phyloP scores from a whole-genome alignment of 352 stramenopile species.

The Globisporangium nagaii region DNA sequence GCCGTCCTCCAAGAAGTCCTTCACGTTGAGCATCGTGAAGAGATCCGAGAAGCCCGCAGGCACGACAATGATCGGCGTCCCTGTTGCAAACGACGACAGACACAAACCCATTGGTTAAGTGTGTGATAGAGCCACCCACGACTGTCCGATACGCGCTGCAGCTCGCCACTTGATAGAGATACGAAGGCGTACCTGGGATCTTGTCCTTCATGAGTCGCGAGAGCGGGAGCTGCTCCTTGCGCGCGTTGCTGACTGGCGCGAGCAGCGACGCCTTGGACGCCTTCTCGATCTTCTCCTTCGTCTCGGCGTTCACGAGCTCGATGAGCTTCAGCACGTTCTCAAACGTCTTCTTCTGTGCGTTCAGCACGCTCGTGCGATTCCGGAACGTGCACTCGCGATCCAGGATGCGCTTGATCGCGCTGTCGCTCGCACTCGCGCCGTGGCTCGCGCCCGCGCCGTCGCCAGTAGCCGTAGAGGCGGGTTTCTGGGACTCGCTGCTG shows the following conservation, averaged over 20 bases:
- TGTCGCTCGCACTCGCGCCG: constrained; percentile 21
- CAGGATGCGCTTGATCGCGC: constrained; percentile 52
- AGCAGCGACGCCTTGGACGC: constrained; percentile 61
- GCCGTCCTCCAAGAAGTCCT: constrained; percentile 84
- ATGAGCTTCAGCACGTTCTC: constrained; percentile 78
- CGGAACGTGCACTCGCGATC: constrained; percentile 64
- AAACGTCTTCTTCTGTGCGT: constrained; percentile 77
- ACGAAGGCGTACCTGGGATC: constrained; percentile 59
- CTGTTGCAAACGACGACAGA: constrained; percentile 14
- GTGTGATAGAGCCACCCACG: too few relatives aligned
- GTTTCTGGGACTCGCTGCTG: constrained; percentile 25
- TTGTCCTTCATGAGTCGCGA: constrained; percentile 67
- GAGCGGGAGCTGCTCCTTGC: constrained; percentile 68
- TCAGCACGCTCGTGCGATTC: constrained; percentile 69
- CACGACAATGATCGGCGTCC: constrained; percentile 90
- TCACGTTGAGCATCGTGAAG: constrained; percentile 87
- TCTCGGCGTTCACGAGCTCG: constrained; percentile 76
- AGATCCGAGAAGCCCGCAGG: constrained; percentile 82
- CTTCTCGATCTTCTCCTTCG: constrained; percentile 86
- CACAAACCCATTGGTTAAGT: too few relatives aligned
- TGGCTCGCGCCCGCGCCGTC: constrained; percentile 5
- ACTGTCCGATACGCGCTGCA: too few relatives aligned
- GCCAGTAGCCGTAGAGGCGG: too few relatives aligned
- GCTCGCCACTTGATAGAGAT: too few relatives aligned
- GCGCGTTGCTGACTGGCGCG: constrained; percentile 25